A percentile compares a stretch with the other conserved stretches of the same genome.
These are phyloP conservation scores for Mycena rosella DNA, from an alignment of 768 basidiomycete species.

Conservation along the genomic window DNA sequence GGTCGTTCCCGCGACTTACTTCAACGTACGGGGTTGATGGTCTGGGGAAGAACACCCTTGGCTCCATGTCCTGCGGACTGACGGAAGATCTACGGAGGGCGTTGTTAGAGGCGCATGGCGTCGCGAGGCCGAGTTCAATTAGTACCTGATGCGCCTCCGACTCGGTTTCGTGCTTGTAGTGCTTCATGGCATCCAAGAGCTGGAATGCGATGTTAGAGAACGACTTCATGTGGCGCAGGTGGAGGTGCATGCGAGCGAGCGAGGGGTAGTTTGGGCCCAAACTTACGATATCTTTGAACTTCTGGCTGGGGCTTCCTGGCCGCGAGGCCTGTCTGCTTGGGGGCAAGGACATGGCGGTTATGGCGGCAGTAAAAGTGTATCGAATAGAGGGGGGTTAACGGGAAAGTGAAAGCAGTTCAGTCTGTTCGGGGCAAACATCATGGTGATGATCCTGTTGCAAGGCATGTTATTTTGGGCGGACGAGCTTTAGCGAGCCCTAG, in stretches of 20 bases:
- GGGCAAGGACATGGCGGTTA: constrained; percentile 26
- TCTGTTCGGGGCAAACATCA: too few relatives aligned
- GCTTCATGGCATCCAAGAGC: constrained; percentile 77
- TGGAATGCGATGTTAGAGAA: constrained; percentile 65
- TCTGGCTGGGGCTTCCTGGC: constrained; percentile 49
- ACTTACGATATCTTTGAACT: constrained; percentile 60
- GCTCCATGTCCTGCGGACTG: constrained; percentile 77
- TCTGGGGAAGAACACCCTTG: constrained; percentile 75
- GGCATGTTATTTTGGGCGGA: too few relatives aligned
- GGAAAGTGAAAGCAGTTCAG: too few relatives aligned
- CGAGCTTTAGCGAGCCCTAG: too few relatives aligned
- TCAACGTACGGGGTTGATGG: constrained; percentile 72
- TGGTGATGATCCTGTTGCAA: too few relatives aligned
- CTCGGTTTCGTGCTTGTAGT: constrained; percentile 81
- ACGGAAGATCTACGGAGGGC: constrained; percentile 74
- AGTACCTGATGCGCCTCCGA: constrained; percentile 89
- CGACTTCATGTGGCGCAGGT: constrained; percentile 60
- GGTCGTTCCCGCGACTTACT: not conserved
- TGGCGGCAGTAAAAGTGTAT: constrained; percentile 14
- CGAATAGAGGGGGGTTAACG: too few relatives aligned
- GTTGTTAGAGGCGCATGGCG: constrained; percentile 23
- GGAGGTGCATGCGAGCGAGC: constrained; percentile 60
- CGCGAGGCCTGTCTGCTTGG: constrained; percentile 43
- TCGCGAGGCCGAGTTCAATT: constrained; percentile 21
- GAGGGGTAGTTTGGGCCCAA: constrained; percentile 10